A percentile compares a stretch with the other conserved stretches of the same genome.
Evolutionary conservation across 2,329 filamentous ascomycete genomes (phyloP).

Genomic region (Eutypella sp.): DNA sequence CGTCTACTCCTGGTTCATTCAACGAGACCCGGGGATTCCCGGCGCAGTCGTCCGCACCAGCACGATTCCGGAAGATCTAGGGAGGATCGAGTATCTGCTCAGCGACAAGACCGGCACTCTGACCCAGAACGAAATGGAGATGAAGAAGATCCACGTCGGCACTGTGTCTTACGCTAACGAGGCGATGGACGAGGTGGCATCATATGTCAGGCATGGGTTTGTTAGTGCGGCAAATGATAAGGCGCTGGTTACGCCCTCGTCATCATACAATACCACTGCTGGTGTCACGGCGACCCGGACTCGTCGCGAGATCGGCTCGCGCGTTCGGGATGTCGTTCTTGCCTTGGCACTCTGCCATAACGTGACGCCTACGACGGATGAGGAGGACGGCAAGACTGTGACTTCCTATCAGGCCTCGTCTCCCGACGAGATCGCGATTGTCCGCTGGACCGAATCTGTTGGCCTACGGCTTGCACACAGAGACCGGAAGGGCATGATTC

Average conservation of each 20-base stretch:
- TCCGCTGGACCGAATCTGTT: conserved; percentile 89
- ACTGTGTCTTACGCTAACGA: conserved; percentile 98
- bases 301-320: conserved; percentile 84
- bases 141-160: conserved; percentile 97
- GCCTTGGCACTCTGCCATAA: conserved; percentile 94
- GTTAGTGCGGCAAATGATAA: conserved; percentile 39
- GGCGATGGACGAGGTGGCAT: conserved; percentile 93
- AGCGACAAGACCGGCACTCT: conserved; percentile 98
- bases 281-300: conserved; percentile 70
- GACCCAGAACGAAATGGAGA: conserved; percentile 97
- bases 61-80: conserved; percentile 94
- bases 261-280: conserved; percentile 57
- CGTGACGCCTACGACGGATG: conserved; percentile 85
- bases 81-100: conserved; percentile 90
- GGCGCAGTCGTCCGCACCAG: conserved; percentile 92
- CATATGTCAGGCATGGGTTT: conserved; percentile 84
- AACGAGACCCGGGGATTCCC: conserved; percentile 82
- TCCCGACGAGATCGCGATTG: conserved; percentile 96
- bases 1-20: conserved; percentile 93
- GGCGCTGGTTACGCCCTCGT: conserved; percentile 70
- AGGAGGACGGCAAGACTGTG: conserved; percentile 68
- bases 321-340: conserved; percentile 88
- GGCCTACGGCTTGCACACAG: conserved; percentile 80
- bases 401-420: conserved; percentile 95
- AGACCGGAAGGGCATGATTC: conserved; percentile 78